Evolutionary conservation across 352 stramenopile species (phyloP).

Genomic region (Achlya hypogyna): DNA sequence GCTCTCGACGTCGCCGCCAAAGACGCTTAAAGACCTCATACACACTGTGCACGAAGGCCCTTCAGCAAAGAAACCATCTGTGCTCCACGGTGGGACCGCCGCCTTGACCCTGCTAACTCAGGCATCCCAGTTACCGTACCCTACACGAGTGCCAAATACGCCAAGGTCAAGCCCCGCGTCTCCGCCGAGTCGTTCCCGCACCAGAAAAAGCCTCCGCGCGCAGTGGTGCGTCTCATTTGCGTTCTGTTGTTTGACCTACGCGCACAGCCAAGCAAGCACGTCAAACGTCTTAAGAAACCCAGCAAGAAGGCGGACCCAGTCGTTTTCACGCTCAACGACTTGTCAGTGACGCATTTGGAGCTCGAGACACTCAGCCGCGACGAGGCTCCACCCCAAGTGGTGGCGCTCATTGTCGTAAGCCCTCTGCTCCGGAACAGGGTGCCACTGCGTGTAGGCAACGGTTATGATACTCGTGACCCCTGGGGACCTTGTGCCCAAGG

Average conservation of each 20-base stretch:
- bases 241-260: neutral
- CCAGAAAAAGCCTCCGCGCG: neutral
- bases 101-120: neutral
- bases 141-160: constrained; percentile 6
- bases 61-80: constrained; percentile 18
- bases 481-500: constrained; percentile 55
- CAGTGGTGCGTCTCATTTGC: neutral
- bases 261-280: neutral
- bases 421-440: neutral
- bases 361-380: constrained; percentile 40
- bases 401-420: constrained; percentile 39
- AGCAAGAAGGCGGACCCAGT: neutral
- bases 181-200: neutral
- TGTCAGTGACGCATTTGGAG: constrained; percentile 21
- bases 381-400: constrained; percentile 43
- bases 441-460: constrained; percentile 24
- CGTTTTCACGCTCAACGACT: neutral
- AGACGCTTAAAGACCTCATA: constrained; percentile 54
- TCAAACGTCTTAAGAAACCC: neutral
- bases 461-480: constrained; percentile 66
- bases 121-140: neutral
- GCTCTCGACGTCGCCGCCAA: constrained; percentile 42
- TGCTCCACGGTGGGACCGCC: constrained; percentile 2
- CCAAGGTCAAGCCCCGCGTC: constrained; percentile 13
- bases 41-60: constrained; percentile 30